phyloP scores from a whole-genome alignment of 2,329 filamentous ascomycete genomes.

The Cladorrhinum sp. region DNA sequence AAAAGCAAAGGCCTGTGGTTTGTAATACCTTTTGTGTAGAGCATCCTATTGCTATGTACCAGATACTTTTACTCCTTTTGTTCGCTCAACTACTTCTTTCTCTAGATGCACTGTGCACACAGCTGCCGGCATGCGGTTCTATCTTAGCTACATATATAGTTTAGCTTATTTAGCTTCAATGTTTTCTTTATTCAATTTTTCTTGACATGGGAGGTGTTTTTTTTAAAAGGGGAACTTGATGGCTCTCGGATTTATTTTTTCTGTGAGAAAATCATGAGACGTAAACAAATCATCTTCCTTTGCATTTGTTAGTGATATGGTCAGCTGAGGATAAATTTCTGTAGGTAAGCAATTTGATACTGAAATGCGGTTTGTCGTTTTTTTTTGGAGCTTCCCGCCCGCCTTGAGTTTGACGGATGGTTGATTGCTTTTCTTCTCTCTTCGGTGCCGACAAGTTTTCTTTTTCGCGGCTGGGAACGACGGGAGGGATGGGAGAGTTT shows the following conservation, averaged over 20 bases:
- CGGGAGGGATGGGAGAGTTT: too few species aligned
- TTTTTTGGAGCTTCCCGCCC: too few species aligned
- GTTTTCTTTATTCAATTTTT: background rate
- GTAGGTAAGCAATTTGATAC: too few species aligned
- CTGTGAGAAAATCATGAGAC: too few species aligned
- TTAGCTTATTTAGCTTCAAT: background rate
- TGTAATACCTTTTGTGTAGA: background rate
- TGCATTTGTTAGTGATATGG: background rate
- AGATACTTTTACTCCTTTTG: background rate
- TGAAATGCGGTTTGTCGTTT: too few species aligned
- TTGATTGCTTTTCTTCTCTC: too few species aligned
- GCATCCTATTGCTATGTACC: background rate
- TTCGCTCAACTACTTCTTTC: background rate
- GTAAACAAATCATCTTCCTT: background rate
- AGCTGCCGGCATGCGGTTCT: background rate
- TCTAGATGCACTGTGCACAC: background rate
- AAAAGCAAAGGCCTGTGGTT: background rate
- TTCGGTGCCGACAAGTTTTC: too few species aligned
- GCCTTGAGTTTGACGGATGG: too few species aligned
- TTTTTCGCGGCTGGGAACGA: too few species aligned
- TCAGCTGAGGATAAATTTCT: background rate
- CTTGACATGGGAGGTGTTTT: too few species aligned
- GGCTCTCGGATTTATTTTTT: too few species aligned
- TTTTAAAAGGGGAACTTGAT: background rate
- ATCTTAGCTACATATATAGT: background rate